phyloP scores from a whole-genome alignment of 2,329 filamentous ascomycete genomes.

The Neonectria punicea region DNA sequence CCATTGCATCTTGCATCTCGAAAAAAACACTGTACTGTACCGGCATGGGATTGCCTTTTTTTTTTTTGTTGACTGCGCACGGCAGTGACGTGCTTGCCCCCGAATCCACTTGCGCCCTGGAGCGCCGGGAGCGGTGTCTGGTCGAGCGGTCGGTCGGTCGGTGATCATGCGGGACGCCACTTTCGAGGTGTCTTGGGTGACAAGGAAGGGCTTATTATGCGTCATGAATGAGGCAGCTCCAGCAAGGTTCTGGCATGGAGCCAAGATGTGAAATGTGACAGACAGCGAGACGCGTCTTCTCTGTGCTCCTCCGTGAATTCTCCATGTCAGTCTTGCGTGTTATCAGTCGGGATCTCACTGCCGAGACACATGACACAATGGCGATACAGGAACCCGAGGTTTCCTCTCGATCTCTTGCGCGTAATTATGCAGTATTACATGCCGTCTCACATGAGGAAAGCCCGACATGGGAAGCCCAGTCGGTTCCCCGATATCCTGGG shows the following conservation, averaged over 20 bases:
- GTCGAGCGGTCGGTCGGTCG: neutral
- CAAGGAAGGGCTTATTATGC: neutral
- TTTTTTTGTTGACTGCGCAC: neutral
- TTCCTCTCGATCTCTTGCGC: neutral
- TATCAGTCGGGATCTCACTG: neutral
- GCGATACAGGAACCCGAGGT: neutral
- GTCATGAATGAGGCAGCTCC: neutral
- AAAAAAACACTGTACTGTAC: neutral
- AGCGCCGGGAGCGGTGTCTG: neutral
- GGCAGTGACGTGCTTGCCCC: neutral
- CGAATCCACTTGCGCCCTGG: constrained; percentile 9
- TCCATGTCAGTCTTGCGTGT: neutral
- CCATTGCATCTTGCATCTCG: constrained; percentile 1
- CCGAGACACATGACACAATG: constrained; percentile 4
- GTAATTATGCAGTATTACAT: neutral
- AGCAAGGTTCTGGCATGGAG: constrained; percentile 2
- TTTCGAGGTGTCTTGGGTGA: neutral
- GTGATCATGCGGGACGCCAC: constrained; percentile 1
- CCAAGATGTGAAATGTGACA: constrained; percentile 5
- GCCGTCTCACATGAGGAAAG: neutral
- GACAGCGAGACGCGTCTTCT: neutral
- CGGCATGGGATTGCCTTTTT: neutral
- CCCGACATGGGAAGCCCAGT: neutral
- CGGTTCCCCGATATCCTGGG: neutral
- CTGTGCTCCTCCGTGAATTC: neutral